phyloP scores from a whole-genome alignment of 495 filamentous ascomycete species.

The Patellaria atrata region DNA sequence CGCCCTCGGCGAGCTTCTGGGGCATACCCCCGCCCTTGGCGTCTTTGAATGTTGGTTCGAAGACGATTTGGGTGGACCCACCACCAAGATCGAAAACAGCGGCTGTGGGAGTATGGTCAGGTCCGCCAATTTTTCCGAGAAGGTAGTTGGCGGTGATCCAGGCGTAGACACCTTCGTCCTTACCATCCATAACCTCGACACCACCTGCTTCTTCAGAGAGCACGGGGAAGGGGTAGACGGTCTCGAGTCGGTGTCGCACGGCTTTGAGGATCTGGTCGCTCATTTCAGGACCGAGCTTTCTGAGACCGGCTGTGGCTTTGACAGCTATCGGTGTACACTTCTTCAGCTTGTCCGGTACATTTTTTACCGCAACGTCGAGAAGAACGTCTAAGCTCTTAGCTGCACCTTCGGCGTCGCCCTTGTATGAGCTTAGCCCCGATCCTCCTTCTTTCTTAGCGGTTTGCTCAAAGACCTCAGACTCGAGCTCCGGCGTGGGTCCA shows the following conservation, averaged over 20 bases:
- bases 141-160: conserved; percentile 99
- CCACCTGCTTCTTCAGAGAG: conserved; percentile 71
- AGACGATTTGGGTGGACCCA: conserved; percentile 95
- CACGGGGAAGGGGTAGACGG: conserved; percentile 82
- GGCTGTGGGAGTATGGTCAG: conserved; percentile 77
- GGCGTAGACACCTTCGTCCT: conserved; percentile 93
- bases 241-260: conserved; percentile 74
- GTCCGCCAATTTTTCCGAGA: conserved; percentile 88
- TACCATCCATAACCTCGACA: conserved; percentile 90
- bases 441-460: conserved; percentile 64
- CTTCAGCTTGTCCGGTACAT: conserved; percentile 75
- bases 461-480: conserved; percentile 80
- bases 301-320: conserved; percentile 89
- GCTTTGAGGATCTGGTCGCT: conserved; percentile 74
- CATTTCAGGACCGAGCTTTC: conserved; percentile 67
- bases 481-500: conserved; percentile 84
- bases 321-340: conserved; percentile 82
- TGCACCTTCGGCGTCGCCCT: conserved; percentile 68
- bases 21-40: conserved; percentile 67
- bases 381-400: conserved; percentile 80
- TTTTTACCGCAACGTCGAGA: conserved; percentile 67
- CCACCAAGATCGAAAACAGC: conserved; percentile 94
- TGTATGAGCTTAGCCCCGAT: conserved; percentile 77
- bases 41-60: conserved; percentile 81
- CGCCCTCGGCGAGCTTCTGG: conserved; percentile 67